phyloP scores from a whole-genome alignment of 768 basidiomycete species.

The Pisolithus tinctorius region DNA sequence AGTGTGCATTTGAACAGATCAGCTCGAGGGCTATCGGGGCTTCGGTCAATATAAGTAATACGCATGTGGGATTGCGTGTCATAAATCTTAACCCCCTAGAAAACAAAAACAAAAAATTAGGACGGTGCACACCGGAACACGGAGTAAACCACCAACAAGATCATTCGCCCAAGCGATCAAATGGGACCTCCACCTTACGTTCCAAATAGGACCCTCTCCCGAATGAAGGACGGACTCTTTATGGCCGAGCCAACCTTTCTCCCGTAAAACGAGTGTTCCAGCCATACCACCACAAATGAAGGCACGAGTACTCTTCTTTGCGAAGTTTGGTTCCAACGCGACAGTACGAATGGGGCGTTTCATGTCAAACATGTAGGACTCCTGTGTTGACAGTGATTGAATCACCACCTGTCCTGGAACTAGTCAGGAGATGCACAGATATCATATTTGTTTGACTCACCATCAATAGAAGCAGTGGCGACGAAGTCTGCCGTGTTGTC shows the following conservation, averaged over 20 bases:
- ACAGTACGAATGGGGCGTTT: constrained; percentile 89
- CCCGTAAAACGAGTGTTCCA: constrained; percentile 77
- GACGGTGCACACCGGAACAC: not conserved
- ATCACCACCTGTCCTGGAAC: constrained; percentile 82
- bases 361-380: constrained; percentile 83
- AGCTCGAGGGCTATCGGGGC: constrained; percentile 76
- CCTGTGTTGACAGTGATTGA: constrained; percentile 69
- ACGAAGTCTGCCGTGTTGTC: constrained; percentile 85
- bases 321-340: constrained; percentile 86
- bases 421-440: constrained; percentile 56
- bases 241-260: constrained; percentile 96
- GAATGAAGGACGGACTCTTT: constrained; percentile 78
- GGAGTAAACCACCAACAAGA: constrained; percentile 41
- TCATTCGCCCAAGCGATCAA: constrained; percentile 98
- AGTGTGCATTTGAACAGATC: constrained; percentile 93
- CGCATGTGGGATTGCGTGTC: constrained; percentile 72
- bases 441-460: constrained; percentile 78
- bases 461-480: constrained; percentile 89
- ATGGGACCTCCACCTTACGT: constrained; percentile 75
- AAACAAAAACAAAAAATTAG: not conserved
- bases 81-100: constrained; percentile 89
- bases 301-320: constrained; percentile 65
- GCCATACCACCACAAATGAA: constrained; percentile 92
- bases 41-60: constrained; percentile 82
- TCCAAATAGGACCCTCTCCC: constrained; percentile 95